Evolutionary conservation across 75 land plant species (phyloP).

Genomic region (Pinus taeda): DNA sequence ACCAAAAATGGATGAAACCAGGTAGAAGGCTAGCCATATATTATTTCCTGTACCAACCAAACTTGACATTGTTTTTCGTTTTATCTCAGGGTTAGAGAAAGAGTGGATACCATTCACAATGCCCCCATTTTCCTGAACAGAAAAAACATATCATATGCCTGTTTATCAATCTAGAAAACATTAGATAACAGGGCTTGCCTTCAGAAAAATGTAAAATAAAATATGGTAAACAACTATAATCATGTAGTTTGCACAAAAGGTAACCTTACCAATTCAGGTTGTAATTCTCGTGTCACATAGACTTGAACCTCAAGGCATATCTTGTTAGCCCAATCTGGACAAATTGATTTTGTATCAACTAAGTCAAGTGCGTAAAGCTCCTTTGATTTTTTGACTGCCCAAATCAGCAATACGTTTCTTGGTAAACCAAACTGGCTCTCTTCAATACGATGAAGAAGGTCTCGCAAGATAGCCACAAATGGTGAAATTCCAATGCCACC

Average conservation of each 20-base stretch:
- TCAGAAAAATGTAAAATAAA: slow-evolving; percentile 10
- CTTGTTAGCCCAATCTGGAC: slow-evolving; percentile 40
- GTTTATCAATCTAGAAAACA: slow-evolving; percentile 10
- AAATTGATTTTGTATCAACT: slow-evolving; percentile 40
- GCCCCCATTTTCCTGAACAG: slow-evolving; percentile 43
- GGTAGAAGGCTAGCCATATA: slow-evolving; percentile 45
- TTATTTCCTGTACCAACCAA: slow-evolving; percentile 69
- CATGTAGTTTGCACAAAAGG: slow-evolving; percentile 6
- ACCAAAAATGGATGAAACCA: slow-evolving; percentile 40
- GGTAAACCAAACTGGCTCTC: slow-evolving; percentile 52
- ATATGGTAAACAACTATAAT: not conserved
- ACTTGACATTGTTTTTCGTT: slow-evolving; percentile 36
- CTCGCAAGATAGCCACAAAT: slow-evolving; percentile 69
- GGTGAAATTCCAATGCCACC: slow-evolving; percentile 95
- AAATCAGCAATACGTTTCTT: slow-evolving; percentile 55
- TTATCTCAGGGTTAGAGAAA: slow-evolving; percentile 14
- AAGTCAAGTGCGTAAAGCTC: slow-evolving; percentile 70
- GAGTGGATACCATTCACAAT: not conserved
- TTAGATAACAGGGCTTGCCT: slow-evolving; percentile 12
- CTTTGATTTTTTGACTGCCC: slow-evolving; percentile 76
- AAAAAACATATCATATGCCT: slow-evolving; percentile 14
- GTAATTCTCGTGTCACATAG: slow-evolving; percentile 36
- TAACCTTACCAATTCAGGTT: slow-evolving; percentile 20
- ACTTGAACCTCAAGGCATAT: slow-evolving; percentile 55
- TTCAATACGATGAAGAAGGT: slow-evolving; percentile 55